Conservation (phyloP, 495 filamentous ascomycete genomes). For the Mytilinidion resinicola region DNA sequence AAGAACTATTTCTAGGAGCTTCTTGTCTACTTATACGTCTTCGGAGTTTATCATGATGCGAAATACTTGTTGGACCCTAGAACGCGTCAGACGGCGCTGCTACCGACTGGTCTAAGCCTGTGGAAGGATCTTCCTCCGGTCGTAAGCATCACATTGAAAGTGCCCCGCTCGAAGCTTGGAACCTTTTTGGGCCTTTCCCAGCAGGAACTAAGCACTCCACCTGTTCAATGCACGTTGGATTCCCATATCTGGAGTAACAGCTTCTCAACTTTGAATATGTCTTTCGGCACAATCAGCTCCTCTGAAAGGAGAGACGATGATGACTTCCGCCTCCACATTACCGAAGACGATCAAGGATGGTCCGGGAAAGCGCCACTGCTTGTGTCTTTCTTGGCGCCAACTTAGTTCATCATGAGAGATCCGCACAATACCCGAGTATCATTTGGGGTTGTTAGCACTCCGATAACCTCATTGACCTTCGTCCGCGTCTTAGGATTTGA, state of each 20-base stretch:
- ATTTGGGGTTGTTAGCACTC: background rate
- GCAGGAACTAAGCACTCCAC: background rate
- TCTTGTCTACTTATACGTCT: background rate
- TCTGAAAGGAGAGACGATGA: background rate
- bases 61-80: background rate
- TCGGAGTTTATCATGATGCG: background rate
- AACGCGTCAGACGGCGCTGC: background rate
- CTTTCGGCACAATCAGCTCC: slow-evolving; percentile 2
- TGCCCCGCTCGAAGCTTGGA: background rate
- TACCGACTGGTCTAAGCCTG: background rate
- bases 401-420: background rate
- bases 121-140: slow-evolving; percentile 4
- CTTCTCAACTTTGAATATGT: background rate
- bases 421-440: background rate
- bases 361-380: background rate
- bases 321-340: background rate
- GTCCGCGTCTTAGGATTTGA: background rate
- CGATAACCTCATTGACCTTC: background rate
- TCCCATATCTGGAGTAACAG: background rate
- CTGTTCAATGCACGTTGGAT: background rate
- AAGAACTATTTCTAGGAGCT: background rate
- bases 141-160: slow-evolving; percentile 1
- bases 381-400: background rate
- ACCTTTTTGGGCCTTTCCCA: background rate
- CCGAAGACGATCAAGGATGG: slow-evolving; percentile 2